Conservation (phyloP, 2,329 filamentous ascomycete genomes). For the Penicillium verrucosum region DNA sequence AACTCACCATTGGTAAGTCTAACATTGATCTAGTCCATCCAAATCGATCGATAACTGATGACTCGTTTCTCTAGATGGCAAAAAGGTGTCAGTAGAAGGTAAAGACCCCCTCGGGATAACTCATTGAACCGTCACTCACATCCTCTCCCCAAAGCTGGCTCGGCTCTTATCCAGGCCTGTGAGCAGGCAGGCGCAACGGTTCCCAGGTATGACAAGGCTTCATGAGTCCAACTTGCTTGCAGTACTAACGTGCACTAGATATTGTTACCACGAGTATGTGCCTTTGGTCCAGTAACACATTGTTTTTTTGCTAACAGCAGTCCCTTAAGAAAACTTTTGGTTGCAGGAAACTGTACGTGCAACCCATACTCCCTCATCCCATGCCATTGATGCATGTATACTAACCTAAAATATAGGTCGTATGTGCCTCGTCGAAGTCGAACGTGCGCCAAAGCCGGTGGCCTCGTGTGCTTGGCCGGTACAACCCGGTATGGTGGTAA, state of each 20-base stretch:
- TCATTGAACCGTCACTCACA: conserved; percentile 25
- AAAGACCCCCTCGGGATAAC: conserved; percentile 28
- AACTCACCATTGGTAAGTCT: conserved; percentile 84
- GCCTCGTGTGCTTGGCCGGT: conserved; percentile 99
- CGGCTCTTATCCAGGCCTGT: conserved; percentile 96
- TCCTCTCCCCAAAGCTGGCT: conserved; percentile 64
- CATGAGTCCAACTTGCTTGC: not conserved
- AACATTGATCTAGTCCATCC: conserved; percentile 47
- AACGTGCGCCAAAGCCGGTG: conserved; percentile 91
- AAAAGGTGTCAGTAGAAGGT: conserved; percentile 98
- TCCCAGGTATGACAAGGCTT: conserved; percentile 62
- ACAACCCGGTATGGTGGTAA: conserved; percentile 97
- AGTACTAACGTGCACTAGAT: conserved; percentile 57
- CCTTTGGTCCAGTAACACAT: conserved; percentile 19
- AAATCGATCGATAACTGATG: conserved; percentile 51
- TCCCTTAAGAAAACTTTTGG: conserved; percentile 78
- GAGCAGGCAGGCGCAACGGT: conserved; percentile 92
- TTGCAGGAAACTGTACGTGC: conserved; percentile 83
- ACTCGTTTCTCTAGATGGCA: conserved; percentile 66
- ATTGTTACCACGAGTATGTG: conserved; percentile 94
- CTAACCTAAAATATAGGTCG: conserved; percentile 49
- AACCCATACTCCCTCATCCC: not conserved
- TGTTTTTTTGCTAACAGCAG: conserved; percentile 24
- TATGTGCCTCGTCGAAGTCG: conserved; percentile 99
- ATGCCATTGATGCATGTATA: not conserved